Evolutionary conservation across 768 basidiomycete species (phyloP).

Genomic region (Amanita molliuscula): DNA sequence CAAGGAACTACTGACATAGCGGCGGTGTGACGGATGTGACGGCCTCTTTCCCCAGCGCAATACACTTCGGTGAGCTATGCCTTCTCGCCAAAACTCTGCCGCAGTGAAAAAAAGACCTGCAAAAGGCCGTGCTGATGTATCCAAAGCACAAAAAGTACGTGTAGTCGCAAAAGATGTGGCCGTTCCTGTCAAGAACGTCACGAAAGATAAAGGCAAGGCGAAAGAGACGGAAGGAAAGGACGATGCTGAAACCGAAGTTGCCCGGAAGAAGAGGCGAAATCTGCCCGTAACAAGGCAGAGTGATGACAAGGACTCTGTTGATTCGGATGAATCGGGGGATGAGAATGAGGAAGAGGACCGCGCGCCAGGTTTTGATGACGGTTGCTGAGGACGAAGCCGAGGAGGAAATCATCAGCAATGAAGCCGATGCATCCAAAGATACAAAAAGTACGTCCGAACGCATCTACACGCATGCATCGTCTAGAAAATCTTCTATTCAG

Average conservation of each 20-base stretch:
- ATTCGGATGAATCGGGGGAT: conserved; percentile 2
- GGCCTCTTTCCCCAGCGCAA: background rate
- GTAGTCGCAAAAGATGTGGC: conserved; percentile 1
- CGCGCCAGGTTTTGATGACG: background rate
- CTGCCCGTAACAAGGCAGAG: background rate
- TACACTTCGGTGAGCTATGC: background rate
- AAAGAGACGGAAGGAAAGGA: background rate
- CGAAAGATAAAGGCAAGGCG: conserved; percentile 3
- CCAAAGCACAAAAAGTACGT: conserved; percentile 1
- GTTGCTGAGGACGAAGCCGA: conserved; percentile 19
- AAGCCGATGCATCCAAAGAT: conserved; percentile 32
- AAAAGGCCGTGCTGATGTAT: background rate
- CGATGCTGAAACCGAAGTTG: too few relatives aligned
- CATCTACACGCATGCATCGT: background rate
- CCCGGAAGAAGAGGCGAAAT: conserved; percentile 1
- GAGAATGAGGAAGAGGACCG: background rate
- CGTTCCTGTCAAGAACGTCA: background rate
- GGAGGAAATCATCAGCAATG: conserved; percentile 10
- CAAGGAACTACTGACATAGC: background rate
- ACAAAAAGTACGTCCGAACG: conserved; percentile 39
- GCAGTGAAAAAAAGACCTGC: background rate
- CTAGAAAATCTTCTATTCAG: conserved; percentile 21
- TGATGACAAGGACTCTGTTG: background rate
- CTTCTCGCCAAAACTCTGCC: background rate
- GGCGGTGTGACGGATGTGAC: background rate